A percentile compares a stretch with the other conserved stretches of the same genome.
Evolutionary conservation across 305 asterid species (phyloP).

Genomic region (Rubia peregrina): DNA sequence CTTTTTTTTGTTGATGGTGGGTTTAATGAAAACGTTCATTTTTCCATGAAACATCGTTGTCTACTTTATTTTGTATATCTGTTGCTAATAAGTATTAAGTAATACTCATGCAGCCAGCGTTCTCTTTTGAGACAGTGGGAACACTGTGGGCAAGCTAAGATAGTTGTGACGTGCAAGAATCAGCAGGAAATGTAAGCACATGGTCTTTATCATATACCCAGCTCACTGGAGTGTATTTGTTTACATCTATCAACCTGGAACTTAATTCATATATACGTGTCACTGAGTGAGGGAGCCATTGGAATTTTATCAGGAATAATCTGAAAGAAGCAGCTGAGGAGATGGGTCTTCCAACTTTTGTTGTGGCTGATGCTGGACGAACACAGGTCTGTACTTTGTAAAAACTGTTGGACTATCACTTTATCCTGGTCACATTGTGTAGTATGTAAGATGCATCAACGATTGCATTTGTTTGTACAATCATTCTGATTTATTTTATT

Average conservation of each 20-base stretch:
- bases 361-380: conserved; percentile 96
- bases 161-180: conserved; percentile 92
- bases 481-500: background rate
- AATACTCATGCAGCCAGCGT: conserved; percentile 52
- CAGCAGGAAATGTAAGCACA: conserved; percentile 93
- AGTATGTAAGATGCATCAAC: background rate
- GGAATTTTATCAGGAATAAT: conserved; percentile 54
- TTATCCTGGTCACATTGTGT: background rate
- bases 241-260: conserved; percentile 5
- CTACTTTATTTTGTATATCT: background rate
- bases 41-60: background rate
- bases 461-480: background rate
- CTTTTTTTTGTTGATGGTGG: background rate
- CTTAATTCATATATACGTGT: conserved; percentile 6
- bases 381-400: conserved; percentile 54
- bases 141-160: conserved; percentile 82
- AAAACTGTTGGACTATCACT: background rate
- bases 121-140: conserved; percentile 88
- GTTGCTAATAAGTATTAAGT: conserved; percentile 1
- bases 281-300: conserved; percentile 2
- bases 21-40: background rate
- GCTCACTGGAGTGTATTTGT: background rate
- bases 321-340: conserved; percentile 78
- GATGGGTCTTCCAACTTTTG: conserved; percentile 84
- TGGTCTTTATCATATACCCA: conserved; percentile 19